Evolutionary conservation across 345 rosid species (phyloP).

Genomic region (Eucalyptus regnans): DNA sequence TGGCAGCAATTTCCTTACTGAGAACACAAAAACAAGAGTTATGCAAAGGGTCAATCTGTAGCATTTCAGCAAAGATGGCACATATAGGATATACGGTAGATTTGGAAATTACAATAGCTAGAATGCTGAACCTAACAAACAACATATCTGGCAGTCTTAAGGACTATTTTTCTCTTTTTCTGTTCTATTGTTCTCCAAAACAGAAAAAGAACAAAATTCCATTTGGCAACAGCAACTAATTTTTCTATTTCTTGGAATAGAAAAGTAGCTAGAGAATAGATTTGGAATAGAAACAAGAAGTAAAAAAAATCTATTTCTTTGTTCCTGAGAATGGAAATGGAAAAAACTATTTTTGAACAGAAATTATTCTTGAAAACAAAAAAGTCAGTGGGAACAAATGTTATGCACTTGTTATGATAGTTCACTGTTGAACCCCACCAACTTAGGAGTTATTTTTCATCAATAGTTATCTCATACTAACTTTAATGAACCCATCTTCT

Average conservation of each 20-base stretch:
- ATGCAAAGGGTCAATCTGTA: not conserved
- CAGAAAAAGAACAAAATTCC: too few species aligned
- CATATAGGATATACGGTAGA: not conserved
- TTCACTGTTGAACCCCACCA: not conserved
- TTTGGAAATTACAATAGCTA: not conserved
- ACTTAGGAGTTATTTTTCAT: not conserved
- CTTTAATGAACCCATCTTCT: not conserved
- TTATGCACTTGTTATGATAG: not conserved
- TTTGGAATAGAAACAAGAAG: too few species aligned
- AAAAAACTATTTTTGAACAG: too few species aligned
- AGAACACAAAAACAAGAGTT: not conserved
- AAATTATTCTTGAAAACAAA: too few species aligned
- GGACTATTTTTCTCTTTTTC: too few species aligned
- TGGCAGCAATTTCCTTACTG: not conserved
- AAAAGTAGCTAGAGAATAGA: too few species aligned
- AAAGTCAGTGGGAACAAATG: not conserved
- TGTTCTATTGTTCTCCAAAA: too few species aligned
- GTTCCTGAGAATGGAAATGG: accelerated
- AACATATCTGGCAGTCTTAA: not conserved
- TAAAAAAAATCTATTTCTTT: too few species aligned
- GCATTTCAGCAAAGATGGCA: not conserved
- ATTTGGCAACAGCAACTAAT: too few species aligned
- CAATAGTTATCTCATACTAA: not conserved
- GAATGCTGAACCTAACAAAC: not conserved
- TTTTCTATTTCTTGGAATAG: too few species aligned